phyloP scores from a whole-genome alignment of 345 rosid species.

The Syzygium aromaticum region DNA sequence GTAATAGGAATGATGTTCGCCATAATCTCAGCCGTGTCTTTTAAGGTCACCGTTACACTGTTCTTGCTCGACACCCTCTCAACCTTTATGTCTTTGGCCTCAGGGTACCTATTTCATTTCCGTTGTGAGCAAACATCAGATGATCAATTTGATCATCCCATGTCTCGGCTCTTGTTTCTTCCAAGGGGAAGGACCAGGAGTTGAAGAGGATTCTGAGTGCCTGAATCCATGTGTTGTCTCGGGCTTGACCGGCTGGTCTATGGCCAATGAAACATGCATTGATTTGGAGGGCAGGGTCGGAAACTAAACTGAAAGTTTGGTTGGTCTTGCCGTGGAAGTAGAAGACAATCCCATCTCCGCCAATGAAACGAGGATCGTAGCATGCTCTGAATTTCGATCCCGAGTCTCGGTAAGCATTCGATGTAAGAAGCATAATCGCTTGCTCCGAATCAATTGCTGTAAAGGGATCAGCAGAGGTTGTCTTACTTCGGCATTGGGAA shows the following conservation, averaged over 20 bases:
- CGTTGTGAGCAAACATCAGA: conserved; percentile 2
- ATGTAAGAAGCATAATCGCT: background rate
- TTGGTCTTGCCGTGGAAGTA: conserved; percentile 8
- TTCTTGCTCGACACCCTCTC: background rate
- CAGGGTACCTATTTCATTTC: background rate
- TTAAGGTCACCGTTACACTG: background rate
- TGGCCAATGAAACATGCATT: conserved; percentile 13
- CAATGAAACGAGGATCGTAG: conserved; percentile 2
- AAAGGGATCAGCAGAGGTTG: background rate
- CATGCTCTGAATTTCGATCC: background rate
- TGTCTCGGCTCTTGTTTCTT: background rate
- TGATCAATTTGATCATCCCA: conserved; percentile 3
- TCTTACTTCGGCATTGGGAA: background rate
- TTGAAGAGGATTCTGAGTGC: conserved; percentile 8
- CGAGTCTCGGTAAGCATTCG: background rate
- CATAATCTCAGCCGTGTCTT: background rate
- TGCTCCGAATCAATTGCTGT: background rate
- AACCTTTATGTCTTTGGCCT: background rate
- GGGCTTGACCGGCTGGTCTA: background rate
- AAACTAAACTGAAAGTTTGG: conserved; percentile 4
- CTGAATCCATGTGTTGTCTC: conserved; percentile 10
- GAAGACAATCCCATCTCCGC: conserved; percentile 2
- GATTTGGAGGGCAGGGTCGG: conserved; percentile 7
- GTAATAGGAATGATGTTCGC: conserved; percentile 1
- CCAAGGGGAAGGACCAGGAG: conserved; percentile 2